phyloP scores from a whole-genome alignment of 2,329 filamentous ascomycete species.

The Lasiodiplodia hormozganensis region DNA sequence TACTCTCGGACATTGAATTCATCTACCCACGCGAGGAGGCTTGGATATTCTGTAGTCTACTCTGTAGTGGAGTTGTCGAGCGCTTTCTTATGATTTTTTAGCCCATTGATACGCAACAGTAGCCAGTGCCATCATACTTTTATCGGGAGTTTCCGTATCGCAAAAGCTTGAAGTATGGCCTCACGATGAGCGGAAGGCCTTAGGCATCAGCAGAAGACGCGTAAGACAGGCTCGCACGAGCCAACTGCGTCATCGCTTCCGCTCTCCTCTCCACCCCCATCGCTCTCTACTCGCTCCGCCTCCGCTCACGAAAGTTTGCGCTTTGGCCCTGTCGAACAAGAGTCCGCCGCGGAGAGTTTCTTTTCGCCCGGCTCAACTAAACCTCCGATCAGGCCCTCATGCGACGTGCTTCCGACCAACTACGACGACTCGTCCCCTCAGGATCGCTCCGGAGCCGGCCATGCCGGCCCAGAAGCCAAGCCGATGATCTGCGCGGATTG shows the following conservation, averaged over 20 bases:
- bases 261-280: constrained; percentile 12
- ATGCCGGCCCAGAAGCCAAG: background rate
- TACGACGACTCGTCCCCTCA: background rate
- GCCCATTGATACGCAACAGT: too few relatives aligned
- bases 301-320: background rate
- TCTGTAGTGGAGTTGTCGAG: too few relatives aligned
- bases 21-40: too few relatives aligned
- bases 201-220: background rate
- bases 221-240: background rate
- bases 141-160: background rate
- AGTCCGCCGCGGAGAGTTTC: background rate
- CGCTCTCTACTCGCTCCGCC: background rate
- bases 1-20: too few relatives aligned
- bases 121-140: too few relatives aligned
- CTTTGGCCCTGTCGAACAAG: background rate
- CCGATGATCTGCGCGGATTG: background rate
- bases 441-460: background rate
- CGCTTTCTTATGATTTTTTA: too few relatives aligned
- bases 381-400: background rate
- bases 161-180: background rate
- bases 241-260: background rate
- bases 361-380: background rate
- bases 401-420: background rate
- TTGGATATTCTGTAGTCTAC: too few relatives aligned
- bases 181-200: background rate